Evolutionary conservation across 2,329 filamentous ascomycete genomes (phyloP), one percentile per base, ranked within the genome.

Genomic region (Aspergillus tamarii): DNA sequence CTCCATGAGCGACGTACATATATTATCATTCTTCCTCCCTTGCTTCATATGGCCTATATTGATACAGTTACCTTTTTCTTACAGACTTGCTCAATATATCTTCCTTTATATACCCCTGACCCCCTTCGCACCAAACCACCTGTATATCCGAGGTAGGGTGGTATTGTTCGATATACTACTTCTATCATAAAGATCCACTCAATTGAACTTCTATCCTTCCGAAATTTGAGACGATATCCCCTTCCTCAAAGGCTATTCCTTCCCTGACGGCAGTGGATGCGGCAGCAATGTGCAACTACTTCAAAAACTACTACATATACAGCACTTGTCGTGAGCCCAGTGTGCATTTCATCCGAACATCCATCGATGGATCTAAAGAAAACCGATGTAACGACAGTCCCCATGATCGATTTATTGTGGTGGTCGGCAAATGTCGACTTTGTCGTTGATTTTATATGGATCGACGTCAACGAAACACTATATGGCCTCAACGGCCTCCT

Each of bases 251-350:
- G 28, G 10, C 43, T 57, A 39, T 48, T 23, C 30, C 21, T 41
- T 39, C n/a, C 26, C 34, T 52, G 32, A 30, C 28, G 10, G 39
- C 52, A 46, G 50, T 57, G 55, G 46, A 69, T 68, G 64, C 62
- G 64, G 64, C 66, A 67, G 78, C 69, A 34, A 85, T 85, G 83
- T 85, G 83, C 79, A 80, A 84, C 72, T 91, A 89, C 73, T 90
- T 88, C 72, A 91, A 90, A 72, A 91, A 91, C 78, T 92, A 89
- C 76, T 92, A 91, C 78, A 89, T 93, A 76, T 92, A 92, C 80
- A 88, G 88, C 62, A 84, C 86, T 50, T 93, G 90, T 73, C 78
- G 84, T 62, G 88, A 92, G 72, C 90, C 89, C 0, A 87, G 87
- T 46, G 83, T 85, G 19, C 90, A 93, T 76, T 92, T 91, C 77